Percentiles rank a stretch among this genome's conserved stretches.
These are phyloP conservation scores for Colletotrichum sublineola DNA, from an alignment of 2,329 filamentous ascomycete species.

Conservation along the genomic window DNA sequence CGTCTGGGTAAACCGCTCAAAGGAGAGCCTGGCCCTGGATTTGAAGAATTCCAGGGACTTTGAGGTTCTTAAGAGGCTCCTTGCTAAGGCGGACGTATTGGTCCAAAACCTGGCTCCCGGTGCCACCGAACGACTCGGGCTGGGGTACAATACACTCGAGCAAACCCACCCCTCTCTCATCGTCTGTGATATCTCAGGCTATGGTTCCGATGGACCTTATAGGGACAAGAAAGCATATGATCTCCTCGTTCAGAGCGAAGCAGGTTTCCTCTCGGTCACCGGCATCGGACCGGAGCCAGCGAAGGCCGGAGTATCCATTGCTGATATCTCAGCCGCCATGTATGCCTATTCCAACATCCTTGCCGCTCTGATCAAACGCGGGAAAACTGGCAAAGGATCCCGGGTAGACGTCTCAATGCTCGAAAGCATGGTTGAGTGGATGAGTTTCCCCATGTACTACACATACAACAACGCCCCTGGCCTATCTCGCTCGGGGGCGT, in stretches of 20 bases:
- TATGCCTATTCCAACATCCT: constrained; percentile 66
- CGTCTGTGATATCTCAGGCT: constrained; percentile 68
- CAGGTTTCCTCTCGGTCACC: constrained; percentile 65
- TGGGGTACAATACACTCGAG: constrained; percentile 60
- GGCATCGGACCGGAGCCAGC: constrained; percentile 58
- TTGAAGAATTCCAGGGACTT: constrained; percentile 61
- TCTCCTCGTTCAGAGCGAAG: constrained; percentile 67
- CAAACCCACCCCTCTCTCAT: constrained; percentile 59
- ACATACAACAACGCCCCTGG: constrained; percentile 59
- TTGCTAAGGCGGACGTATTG: constrained; percentile 62
- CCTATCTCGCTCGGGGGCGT: constrained; percentile 61
- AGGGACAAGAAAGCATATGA: constrained; percentile 69
- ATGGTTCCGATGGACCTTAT: constrained; percentile 65
- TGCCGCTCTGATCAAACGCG: constrained; percentile 62
- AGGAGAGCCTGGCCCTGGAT: constrained; percentile 65
- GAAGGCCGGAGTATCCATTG: constrained; percentile 68
- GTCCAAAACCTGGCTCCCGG: constrained; percentile 68
- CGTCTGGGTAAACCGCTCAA: constrained; percentile 68
- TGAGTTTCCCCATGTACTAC: constrained; percentile 69
- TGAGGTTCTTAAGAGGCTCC: constrained; percentile 56
- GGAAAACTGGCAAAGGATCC: constrained; percentile 62
- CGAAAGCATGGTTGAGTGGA: constrained; percentile 71
- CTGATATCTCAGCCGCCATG: constrained; percentile 66
- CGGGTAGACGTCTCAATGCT: constrained; percentile 70
- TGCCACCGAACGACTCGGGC: constrained; percentile 60